A percentile compares a stretch with the other conserved stretches of the same genome.
phyloP scores from a whole-genome alignment of 805 yeast genomes.

The Saturnispora halmiae region DNA sequence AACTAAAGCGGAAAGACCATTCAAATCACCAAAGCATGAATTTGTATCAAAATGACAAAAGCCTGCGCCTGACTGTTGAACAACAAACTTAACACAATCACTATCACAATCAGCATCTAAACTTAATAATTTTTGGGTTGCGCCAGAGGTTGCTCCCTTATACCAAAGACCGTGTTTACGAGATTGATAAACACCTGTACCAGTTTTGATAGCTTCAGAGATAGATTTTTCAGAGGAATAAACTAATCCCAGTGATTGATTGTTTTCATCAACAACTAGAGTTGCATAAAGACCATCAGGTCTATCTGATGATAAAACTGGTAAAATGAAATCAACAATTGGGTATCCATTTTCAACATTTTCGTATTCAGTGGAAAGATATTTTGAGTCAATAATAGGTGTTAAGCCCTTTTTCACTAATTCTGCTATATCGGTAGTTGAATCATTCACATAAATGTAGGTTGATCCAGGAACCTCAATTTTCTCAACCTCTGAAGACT shows the following conservation, averaged over 20 bases:
- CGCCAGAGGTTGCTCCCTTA: constrained; percentile 95
- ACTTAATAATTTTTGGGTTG: constrained; percentile 66
- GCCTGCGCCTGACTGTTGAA: constrained; percentile 77
- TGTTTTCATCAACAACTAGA: constrained; percentile 59
- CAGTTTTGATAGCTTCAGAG: constrained; percentile 67
- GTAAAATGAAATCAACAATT: constrained; percentile 33
- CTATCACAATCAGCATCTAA: constrained; percentile 84
- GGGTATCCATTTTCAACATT: constrained; percentile 27
- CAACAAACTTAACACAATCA: constrained; percentile 82
- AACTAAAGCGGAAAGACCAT: constrained; percentile 65
- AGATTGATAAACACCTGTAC: constrained; percentile 88
- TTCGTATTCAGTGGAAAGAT: constrained; percentile 30
- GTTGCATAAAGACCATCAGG: constrained; percentile 81
- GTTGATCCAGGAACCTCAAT: constrained; percentile 5
- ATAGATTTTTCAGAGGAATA: constrained; percentile 83
- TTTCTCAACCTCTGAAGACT: neutral
- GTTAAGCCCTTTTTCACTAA: constrained; percentile 29
- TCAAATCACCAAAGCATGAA: constrained; percentile 71
- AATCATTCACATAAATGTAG: constrained; percentile 8
- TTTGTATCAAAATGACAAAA: constrained; percentile 82
- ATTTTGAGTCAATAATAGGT: constrained; percentile 26
- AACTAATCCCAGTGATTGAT: constrained; percentile 78
- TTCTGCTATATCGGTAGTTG: constrained; percentile 15
- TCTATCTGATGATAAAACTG: constrained; percentile 68
- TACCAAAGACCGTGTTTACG: constrained; percentile 91